These are phyloP conservation scores for Aristolochia californica DNA, from an alignment of 164 flowering plant genomes.

Conservation along the genomic window DNA sequence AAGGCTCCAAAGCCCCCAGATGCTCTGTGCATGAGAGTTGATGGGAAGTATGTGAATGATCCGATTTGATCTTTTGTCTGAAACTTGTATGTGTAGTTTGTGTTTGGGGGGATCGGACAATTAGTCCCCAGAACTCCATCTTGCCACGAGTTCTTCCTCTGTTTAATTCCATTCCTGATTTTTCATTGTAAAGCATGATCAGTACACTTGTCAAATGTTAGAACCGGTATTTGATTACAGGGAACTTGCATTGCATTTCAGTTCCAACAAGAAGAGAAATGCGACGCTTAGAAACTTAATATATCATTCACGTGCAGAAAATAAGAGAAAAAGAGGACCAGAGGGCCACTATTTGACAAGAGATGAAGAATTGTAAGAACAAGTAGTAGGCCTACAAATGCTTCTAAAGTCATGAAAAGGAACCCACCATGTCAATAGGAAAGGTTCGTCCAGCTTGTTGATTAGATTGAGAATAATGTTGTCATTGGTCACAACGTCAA, in stretches of 20 bases:
- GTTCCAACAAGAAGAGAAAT: too few species aligned
- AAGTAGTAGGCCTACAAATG: too few species aligned
- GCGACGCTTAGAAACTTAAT: too few species aligned
- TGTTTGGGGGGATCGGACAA: constrained; percentile 71
- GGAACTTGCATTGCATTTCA: too few species aligned
- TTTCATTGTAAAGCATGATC: not conserved
- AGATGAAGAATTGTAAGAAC: too few species aligned
- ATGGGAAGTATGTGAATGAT: constrained; percentile 57
- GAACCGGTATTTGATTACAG: too few species aligned
- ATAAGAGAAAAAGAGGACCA: too few species aligned
- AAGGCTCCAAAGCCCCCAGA: constrained; percentile 75
- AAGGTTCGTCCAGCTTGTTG: constrained; percentile 81
- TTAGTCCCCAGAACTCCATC: constrained; percentile 90
- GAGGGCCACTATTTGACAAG: not conserved
- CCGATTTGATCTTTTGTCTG: constrained; percentile 90
- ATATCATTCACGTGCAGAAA: too few species aligned
- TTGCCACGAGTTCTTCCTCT: constrained; percentile 88
- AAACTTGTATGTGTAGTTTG: constrained; percentile 60
- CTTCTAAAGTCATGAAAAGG: not conserved
- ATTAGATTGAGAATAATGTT: constrained; percentile 70
- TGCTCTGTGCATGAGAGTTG: constrained; percentile 60
- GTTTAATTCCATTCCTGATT: constrained; percentile 75
- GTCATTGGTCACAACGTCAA: constrained; percentile 83
- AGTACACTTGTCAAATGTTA: too few species aligned
- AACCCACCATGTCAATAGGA: constrained; percentile 79